Base-by-base conservation (phyloP, 495 filamentous ascomycete genomes). In the Penicillium steckii region DNA sequence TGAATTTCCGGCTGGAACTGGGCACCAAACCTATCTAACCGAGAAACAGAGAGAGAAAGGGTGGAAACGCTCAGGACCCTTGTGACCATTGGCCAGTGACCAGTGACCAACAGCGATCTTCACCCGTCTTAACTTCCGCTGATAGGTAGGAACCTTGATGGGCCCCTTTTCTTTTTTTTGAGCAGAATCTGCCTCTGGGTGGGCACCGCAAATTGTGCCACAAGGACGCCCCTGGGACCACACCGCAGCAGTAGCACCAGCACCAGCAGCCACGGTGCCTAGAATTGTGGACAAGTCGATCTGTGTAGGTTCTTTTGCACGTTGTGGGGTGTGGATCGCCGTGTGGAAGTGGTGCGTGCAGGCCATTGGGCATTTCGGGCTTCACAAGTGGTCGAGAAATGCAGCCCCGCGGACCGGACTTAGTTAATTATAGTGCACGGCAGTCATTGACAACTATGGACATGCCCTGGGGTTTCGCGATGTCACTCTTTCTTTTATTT, bases 241-340 rank as follows among this genome's bases (percentile, higher is more conserved):
- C 21, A n/a, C n/a, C n/a, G n/a, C n/a, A n/a, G n/a, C n/a, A n/a
- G n/a, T n/a, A n/a, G n/a, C n/a, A 30, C 50, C 8, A 52, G 21
- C 26, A 42, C 25, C 50, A 44, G 44, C 45, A 46, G 25, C 32
- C 15, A 32, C 18, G 8, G 27, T 46, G 23, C 42, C 37, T 59
- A 43, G 44, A 37, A 55, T 21, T 44, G 12, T 32, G 46, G 29
- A 44, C 24, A 29, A 38, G 27, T 35, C 48, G 45, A 55, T n/a
- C n/a, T n/a, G n/a, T n/a, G n/a, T 55, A 55, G 40, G 55, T 58
- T 54, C 55, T 41, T n/a, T 25, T 60, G 50, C 62, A 61, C 60
- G 57, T 59, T 66, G 62, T 66, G 62, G 62, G 54, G 62, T 40
- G 55, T 56, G 62, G 62, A 64, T 63, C 61, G 47, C 44, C 55